phyloP scores from a whole-genome alignment of 1,284 basidiomycete species.

The Xerocomus nothofagi region DNA sequence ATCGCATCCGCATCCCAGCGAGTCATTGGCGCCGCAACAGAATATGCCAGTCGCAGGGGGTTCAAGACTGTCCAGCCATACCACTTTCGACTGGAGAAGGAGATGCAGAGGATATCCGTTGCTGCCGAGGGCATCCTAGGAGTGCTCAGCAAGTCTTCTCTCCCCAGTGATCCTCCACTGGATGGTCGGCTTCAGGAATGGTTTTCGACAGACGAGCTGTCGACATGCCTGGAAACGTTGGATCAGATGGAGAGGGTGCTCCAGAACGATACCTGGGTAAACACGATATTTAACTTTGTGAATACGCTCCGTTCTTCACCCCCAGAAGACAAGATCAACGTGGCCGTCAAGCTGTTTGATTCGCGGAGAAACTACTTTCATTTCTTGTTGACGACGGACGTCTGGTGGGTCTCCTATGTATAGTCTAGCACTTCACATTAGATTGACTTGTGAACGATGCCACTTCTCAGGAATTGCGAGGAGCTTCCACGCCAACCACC shows the following conservation, averaged over 20 bases:
- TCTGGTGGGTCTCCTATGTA: constrained; percentile 7
- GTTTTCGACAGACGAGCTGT: constrained; percentile 5
- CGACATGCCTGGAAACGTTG: constrained; percentile 7
- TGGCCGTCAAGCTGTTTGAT: constrained; percentile 11
- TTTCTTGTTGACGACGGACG: constrained; percentile 9
- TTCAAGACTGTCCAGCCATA: constrained; percentile 1
- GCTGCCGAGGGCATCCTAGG: constrained; percentile 2
- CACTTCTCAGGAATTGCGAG: constrained; percentile 7
- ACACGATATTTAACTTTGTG: neutral
- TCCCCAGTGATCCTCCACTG: neutral
- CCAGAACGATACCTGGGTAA: neutral
- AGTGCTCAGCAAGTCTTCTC: constrained; percentile 3
- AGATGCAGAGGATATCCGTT: constrained; percentile 8
- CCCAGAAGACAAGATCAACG: constrained; percentile 6
- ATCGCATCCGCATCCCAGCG: constrained; percentile 2
- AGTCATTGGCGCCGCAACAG: neutral
- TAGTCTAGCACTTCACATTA: too few species aligned
- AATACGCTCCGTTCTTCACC: neutral
- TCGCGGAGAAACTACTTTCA: constrained; percentile 6
- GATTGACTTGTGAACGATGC: neutral
- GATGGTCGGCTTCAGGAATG: constrained; percentile 10
- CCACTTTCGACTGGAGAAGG: constrained; percentile 15
- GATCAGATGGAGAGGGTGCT: constrained; percentile 7
- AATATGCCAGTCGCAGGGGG: constrained; percentile 6
- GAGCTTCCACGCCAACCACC: neutral